Evolutionary conservation across 176 grass and related monocot genomes (phyloP), one percentile per base, ranked within the genome.

Genomic region (Hordeum marinum): DNA sequence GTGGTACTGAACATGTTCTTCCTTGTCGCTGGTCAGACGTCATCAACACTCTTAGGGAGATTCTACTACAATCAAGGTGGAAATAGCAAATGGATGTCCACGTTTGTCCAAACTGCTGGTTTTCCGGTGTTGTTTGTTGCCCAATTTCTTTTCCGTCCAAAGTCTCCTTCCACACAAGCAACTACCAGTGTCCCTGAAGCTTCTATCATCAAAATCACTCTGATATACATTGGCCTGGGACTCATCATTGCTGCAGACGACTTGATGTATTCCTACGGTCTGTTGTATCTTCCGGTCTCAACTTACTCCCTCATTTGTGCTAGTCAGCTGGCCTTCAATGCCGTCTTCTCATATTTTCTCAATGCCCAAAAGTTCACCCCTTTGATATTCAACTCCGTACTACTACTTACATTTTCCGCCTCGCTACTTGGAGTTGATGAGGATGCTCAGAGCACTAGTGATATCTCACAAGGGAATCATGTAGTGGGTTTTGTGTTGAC

Each of bases 1-100:
- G 57, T 93, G 42, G 42, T 13, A 31, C 6, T 98, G 36, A 92
- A 98, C 85, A 90, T 87, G 37, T 91, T 98, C 64, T 91, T 98
- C 79, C 83, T 98, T 43, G 21, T 95, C 48, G 82, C 80, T 1
- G 96, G 96, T 27, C 91, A 98, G 87, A 93, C 87, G 0, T 55
- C 87, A 10, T 87, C 93, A 8, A 90, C 83, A 6, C 93, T 98
- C 39, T 88, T 95, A 68, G 96, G 91, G 12, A 90, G 96, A 58
- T 98, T 98, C 80, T 98, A 98, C 87, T 95, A 95, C 83, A 84
- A 98, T 82, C 85, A 98, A 93, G 96, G 96, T 40, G 96, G 96
- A 40, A 92, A 91, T 52, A 95, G 93, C 87, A 94, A 95, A 43
- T 98, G 96, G 93, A 89, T 98, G 89, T 82, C 90, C 75, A 90